Percentiles rank a stretch among this genome's conserved stretches.
phyloP scores from a whole-genome alignment of 1,284 basidiomycete genomes.

The Phellopilus nigrolimitatus region DNA sequence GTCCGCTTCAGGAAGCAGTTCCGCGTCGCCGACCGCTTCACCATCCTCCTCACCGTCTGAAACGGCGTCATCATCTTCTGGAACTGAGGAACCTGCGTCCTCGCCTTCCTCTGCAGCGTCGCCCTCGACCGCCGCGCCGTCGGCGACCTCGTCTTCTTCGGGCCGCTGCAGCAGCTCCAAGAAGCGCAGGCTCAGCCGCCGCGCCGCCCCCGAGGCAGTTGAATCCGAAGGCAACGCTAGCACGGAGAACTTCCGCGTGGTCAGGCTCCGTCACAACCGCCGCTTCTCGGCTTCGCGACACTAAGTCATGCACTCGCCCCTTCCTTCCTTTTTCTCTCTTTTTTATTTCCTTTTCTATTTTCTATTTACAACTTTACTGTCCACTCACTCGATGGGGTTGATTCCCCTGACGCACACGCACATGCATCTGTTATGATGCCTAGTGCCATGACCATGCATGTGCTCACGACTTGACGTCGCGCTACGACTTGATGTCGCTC shows the following conservation, averaged over 20 bases:
- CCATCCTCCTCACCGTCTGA: neutral
- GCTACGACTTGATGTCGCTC: slow-evolving; percentile 8
- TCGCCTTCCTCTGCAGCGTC: slow-evolving; percentile 4
- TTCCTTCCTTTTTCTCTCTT: neutral
- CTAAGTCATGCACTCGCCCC: neutral
- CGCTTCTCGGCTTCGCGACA: neutral
- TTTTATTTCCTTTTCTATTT: neutral
- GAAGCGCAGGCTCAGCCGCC: slow-evolving; percentile 11
- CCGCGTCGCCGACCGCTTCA: neutral
- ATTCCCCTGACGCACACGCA: neutral
- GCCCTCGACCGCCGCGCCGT: neutral
- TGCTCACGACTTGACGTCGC: slow-evolving; percentile 9
- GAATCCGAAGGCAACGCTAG: neutral
- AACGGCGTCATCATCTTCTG: neutral
- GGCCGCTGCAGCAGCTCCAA: neutral
- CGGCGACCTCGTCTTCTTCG: neutral
- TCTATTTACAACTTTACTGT: neutral
- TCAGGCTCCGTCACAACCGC: slow-evolving; percentile 10
- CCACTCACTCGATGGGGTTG: neutral
- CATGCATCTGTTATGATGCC: too few relatives aligned
- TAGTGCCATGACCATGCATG: neutral
- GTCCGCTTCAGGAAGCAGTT: too few relatives aligned
- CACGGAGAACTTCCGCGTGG: neutral
- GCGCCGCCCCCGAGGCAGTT: neutral
- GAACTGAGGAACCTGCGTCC: neutral